phyloP scores from a whole-genome alignment of 2,329 filamentous ascomycete species.

The Fusarium sp. region DNA sequence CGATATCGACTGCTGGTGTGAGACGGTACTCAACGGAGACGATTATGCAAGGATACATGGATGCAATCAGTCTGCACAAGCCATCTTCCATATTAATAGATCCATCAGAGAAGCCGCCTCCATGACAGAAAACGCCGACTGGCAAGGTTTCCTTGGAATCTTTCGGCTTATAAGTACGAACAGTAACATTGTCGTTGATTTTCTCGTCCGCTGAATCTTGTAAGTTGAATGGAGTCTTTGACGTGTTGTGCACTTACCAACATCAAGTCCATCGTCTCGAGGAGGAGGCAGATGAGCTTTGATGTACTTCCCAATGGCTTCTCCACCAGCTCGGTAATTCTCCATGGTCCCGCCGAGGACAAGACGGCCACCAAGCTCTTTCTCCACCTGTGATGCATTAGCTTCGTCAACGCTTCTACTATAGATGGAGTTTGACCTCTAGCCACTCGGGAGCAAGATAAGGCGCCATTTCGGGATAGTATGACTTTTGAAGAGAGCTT shows the following conservation, averaged over 20 bases:
- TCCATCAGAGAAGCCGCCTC: not conserved
- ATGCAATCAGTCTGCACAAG: not conserved
- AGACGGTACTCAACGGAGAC: rapidly evolving
- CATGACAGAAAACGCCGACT: not conserved
- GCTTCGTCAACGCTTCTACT: too few relatives aligned
- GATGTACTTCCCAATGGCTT: not conserved
- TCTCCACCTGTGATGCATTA: not conserved
- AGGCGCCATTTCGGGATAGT: not conserved
- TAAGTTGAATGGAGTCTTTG: too few relatives aligned
- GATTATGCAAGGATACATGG: not conserved
- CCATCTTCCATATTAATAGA: not conserved
- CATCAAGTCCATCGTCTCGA: not conserved
- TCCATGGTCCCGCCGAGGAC: not conserved
- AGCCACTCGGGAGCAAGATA: not conserved
- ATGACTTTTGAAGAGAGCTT: rapidly evolving
- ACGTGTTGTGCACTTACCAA: not conserved
- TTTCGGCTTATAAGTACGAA: not conserved
- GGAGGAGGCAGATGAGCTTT: not conserved
- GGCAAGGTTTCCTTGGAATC: rapidly evolving
- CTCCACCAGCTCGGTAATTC: not conserved
- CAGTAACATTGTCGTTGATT: rapidly evolving
- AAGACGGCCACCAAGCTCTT: not conserved
- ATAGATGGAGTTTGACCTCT: rapidly evolving
- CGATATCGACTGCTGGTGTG: not conserved
- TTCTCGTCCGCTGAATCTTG: not conserved